Percentiles rank a stretch among this genome's conserved stretches.
Conservation (phyloP, 495 filamentous ascomycete species). For the Sporormia fimetaria region DNA sequence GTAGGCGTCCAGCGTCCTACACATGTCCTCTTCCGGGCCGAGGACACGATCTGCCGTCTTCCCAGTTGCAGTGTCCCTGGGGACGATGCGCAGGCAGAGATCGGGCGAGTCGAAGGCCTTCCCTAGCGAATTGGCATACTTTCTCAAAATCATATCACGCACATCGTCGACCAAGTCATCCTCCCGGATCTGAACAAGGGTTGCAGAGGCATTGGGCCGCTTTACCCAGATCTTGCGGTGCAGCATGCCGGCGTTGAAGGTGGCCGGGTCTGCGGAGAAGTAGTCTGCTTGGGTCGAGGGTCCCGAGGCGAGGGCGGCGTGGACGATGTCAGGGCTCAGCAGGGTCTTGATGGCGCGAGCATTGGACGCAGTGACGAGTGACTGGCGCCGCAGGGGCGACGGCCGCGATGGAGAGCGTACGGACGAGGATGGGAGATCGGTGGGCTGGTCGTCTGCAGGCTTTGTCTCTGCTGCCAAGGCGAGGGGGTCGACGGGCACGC, state of each 20-base stretch:
- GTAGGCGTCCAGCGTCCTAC: constrained; percentile 65
- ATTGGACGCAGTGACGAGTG: constrained; percentile 25
- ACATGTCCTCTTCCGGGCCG: constrained; percentile 78
- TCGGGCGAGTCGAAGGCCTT: constrained; percentile 83
- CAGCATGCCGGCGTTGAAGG: constrained; percentile 40
- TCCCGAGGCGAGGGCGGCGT: neutral
- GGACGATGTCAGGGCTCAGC: constrained; percentile 9
- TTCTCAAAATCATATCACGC: constrained; percentile 79
- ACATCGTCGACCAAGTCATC: constrained; percentile 93
- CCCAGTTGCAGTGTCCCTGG: constrained; percentile 40
- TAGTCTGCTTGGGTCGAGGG: constrained; percentile 16
- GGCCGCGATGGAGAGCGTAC: constrained; percentile 5
- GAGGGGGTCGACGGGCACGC: neutral
- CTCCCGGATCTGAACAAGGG: constrained; percentile 70
- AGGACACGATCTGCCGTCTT: constrained; percentile 52
- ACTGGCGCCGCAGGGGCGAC: constrained; percentile 20
- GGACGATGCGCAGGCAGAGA: constrained; percentile 53
- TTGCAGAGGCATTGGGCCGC: constrained; percentile 71
- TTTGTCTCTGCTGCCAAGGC: neutral
- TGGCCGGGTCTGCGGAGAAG: constrained; percentile 7
- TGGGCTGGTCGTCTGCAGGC: constrained; percentile 1
- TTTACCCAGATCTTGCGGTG: constrained; percentile 90
- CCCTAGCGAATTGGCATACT: constrained; percentile 88
- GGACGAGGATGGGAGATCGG: constrained; percentile 1
- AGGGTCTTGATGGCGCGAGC: constrained; percentile 23